Base-by-base conservation (phyloP, 805 yeast genomes). In the Saccharomycopsis vini region DNA sequence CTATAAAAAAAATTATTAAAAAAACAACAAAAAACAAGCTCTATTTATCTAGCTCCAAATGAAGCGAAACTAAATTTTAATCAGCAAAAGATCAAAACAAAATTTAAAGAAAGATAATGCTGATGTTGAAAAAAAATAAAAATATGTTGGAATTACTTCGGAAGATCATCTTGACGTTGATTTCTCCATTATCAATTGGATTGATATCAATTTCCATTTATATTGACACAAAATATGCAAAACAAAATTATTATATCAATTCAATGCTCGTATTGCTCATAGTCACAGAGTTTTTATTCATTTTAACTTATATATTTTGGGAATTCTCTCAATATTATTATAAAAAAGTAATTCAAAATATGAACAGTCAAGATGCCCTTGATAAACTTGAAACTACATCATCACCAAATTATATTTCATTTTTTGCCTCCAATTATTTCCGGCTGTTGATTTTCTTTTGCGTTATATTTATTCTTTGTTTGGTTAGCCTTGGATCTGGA, bases 201-300 rank as follows among this genome's bases (percentile, higher is more conserved):
- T 10, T 39, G 30, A 32, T 23, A 16, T 36, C n/a, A 4, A n/a
- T 39, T 10, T 39, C 42, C 6, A 31, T 39, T 4, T 13, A n/a
- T 9, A 21, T 39, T 21, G 42, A 39, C 19, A 5, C 16, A 4
- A 6, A 20, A 5, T 31, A 6, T 12, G 15, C 42, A 4, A 39
- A 39, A 10, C 16, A 5, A 4, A 6, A 30, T 31, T 30, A 39
- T 16, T 22, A 9, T 24, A 13, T 40, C 12, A 29, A 40, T 16
- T 23, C 43, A 4, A 32, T 16, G 6, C 33, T 40, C 16, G 5
- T 40, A 9, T 18, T 40, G 4, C 23, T 40, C 4, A 20, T 40
- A n/a, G 31, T 33, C 4, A n/a, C 33, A 24, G 43, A 40, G 31
- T 21, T 40, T 22, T 18, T 40, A 4, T 40, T 33, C 23, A 13